Base-by-base conservation (phyloP, 768 basidiomycete species). In the Amanita molliuscula region DNA sequence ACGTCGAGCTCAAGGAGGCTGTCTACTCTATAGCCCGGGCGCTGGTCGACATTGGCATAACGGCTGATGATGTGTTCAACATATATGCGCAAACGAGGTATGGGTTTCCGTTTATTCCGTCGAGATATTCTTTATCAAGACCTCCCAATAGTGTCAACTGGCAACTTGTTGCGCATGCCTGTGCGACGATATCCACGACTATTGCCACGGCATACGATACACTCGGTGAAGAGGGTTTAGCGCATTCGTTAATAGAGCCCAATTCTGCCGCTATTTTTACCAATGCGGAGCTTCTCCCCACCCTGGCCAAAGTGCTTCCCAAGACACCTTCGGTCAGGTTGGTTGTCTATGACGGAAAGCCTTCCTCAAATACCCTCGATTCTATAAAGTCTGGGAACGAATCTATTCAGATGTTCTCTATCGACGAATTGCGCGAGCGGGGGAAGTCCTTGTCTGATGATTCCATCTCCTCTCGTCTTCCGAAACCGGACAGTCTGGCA, bases 121-220 rank as follows among this genome's bases (percentile, higher is more conserved):
- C 11, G 16, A 4, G 9, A 33, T 28, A 11, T 51, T 49, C 47
- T 11, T 20, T 33, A 45, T 44, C 43, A 9, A 40, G 53, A 47
- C 54, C 21, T 34, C 1, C 11, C 13, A 11, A 3, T 58, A 93
- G 84, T 56, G 69, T 76, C 16, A 87, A 84, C 59, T 97, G 94
- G 94, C 92, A 95, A 62, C 71, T 91, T 50, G 74, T 95, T 50
- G 79, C 87, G 0, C 82, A 91, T 60, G 89, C 80, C 0, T 96
- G 91, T 61, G 75, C 79, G 0, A 74, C 77, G 11, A 86, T 93
- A 50, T 80, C 83, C 6, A 81, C 82, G 2, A 75, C 84, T 7
- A 88, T 96, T 56, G 93, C 91, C 1, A 98, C 96, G 2, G 93
- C 94, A 0, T 98, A 99, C 66, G 95, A 96, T 61, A 95, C 91